These are phyloP conservation scores for Malus hybrid DNA, from an alignment of 331 rosid species.

Conservation along the genomic window DNA sequence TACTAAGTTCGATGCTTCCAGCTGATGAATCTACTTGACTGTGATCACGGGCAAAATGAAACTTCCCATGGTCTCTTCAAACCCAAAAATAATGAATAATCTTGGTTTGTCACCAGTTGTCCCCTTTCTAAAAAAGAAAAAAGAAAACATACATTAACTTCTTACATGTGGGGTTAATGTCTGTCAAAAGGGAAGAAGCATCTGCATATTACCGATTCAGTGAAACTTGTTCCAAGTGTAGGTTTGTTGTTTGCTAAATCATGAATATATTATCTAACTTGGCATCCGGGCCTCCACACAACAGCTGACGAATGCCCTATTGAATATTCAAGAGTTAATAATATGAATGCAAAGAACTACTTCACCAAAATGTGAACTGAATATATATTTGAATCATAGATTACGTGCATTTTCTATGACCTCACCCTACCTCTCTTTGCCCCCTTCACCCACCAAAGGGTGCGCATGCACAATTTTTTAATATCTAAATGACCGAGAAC, in stretches of 20 bases:
- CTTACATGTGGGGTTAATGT: background rate
- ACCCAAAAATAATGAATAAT: no score
- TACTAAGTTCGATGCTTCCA: no score
- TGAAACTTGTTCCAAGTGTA: background rate
- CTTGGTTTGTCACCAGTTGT: accelerated
- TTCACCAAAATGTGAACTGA: background rate
- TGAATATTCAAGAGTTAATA: background rate
- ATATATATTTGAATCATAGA: background rate
- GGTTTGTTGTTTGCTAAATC: background rate
- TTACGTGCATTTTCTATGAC: no score
- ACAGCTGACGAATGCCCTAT: background rate
- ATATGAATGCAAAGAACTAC: background rate
- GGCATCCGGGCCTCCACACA: background rate
- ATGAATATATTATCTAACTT: background rate
- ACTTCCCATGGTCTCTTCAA: no score
- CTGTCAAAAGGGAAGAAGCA: background rate
- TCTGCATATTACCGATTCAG: background rate
- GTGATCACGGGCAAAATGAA: no score
- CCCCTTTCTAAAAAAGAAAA: accelerated
- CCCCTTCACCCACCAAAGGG: no score
- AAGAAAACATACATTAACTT: no score
- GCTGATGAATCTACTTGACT: no score
- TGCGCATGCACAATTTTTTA: no score
- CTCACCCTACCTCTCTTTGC: no score
- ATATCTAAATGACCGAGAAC: background rate